Conservation (phyloP, 2,329 filamentous ascomycete species). For the Cladosporium sp. region DNA sequence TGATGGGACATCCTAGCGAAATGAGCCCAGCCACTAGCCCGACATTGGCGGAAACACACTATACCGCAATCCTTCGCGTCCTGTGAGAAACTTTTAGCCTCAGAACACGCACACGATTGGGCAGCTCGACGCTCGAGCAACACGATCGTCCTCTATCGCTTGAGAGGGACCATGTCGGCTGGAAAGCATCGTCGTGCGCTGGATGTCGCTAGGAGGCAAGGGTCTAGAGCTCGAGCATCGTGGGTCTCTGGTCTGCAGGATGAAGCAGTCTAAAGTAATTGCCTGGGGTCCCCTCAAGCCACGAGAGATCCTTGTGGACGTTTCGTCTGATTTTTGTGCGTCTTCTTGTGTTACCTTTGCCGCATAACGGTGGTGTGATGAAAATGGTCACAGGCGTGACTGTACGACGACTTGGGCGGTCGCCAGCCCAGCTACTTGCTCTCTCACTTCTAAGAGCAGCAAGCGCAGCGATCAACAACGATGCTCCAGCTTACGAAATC, state of each 20-base stretch:
- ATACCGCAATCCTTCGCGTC: constrained; percentile 2
- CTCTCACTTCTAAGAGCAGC: not conserved
- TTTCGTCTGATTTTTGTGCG: not conserved
- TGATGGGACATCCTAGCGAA: not conserved
- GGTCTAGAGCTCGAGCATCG: not conserved
- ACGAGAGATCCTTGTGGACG: not conserved
- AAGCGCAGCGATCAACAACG: constrained; percentile 5
- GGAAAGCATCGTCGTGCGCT: not conserved
- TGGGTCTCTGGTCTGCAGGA: not conserved
- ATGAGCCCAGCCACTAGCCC: not conserved
- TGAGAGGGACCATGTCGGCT: not conserved
- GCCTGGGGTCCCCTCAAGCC: constrained; percentile 2
- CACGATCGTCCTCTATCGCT: not conserved
- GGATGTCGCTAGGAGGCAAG: not conserved
- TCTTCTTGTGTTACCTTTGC: not conserved
- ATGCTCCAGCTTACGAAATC: constrained; percentile 3
- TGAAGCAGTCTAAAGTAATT: not conserved
- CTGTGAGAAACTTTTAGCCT: not conserved
- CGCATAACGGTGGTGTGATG: no score
- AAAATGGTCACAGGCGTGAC: not conserved
- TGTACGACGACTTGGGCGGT: not conserved
- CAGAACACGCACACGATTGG: not conserved
- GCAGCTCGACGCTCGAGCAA: not conserved
- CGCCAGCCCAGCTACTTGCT: not conserved
- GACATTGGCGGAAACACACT: not conserved